Evolutionary conservation across 169 alveolate species (phyloP).

Genomic region (Perkinsus chesapeaki): DNA sequence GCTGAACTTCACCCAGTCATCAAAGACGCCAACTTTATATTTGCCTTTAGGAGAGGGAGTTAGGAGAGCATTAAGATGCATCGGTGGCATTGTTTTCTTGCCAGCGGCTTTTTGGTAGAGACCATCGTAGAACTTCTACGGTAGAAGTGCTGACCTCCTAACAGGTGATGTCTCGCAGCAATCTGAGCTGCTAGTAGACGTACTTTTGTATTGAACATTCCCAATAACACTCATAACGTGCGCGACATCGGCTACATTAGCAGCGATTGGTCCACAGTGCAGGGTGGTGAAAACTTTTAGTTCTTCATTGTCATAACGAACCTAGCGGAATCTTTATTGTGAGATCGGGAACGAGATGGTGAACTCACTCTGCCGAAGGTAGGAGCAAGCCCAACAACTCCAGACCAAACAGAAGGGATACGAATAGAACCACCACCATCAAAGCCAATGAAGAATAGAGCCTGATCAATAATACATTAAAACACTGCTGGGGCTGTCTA

Average conservation of each 20-base stretch:
- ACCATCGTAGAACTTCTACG: not conserved
- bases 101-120: no score
- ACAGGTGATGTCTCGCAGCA: not conserved
- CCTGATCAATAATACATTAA: not conserved
- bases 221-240: not conserved
- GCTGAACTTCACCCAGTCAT: not conserved
- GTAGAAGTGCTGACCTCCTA: not conserved
- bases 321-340: not conserved
- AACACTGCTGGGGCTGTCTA: not conserved
- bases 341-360: not conserved
- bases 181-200: not conserved
- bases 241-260: not conserved
- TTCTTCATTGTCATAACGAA: not conserved
- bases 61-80: not conserved
- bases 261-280: not conserved
- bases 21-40: not conserved
- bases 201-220: not conserved
- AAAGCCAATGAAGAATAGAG: not conserved
- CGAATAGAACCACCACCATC: not conserved
- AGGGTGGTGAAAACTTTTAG: not conserved
- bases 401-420: not conserved
- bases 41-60: not conserved
- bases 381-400: not conserved
- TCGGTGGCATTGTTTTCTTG: not conserved
- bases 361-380: not conserved